Evolutionary conservation across 2,329 filamentous ascomycete genomes (phyloP).

Genomic region (Blumeria graminis): DNA sequence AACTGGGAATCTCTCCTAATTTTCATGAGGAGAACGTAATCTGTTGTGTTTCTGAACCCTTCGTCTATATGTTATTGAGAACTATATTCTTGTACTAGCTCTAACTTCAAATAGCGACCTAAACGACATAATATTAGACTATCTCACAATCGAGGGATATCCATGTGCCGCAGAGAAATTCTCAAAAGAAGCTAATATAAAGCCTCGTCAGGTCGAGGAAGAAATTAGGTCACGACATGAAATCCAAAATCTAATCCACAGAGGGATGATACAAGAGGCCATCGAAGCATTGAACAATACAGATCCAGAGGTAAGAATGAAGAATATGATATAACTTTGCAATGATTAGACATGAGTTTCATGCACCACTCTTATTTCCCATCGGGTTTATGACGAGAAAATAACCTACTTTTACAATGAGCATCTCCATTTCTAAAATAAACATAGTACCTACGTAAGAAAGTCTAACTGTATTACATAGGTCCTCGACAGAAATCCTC

Average conservation of each 20-base stretch:
- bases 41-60: conserved; percentile 50
- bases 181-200: conserved; percentile 75
- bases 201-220: conserved; percentile 43
- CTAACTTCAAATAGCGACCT: conserved; percentile 43
- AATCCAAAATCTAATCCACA: conserved; percentile 67
- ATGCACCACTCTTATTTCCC: conserved; percentile 99
- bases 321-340: conserved; percentile 16
- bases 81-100: neutral
- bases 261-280: conserved; percentile 62
- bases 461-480: conserved; percentile 17
- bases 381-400: conserved; percentile 74
- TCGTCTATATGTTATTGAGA: neutral
- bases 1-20: conserved; percentile 99
- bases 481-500: conserved; percentile 67
- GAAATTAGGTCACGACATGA: conserved; percentile 56
- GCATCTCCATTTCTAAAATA: conserved; percentile 5
- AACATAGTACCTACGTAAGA: neutral
- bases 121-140: conserved; percentile 87
- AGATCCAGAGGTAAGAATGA: conserved; percentile 56
- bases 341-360: conserved; percentile 90
- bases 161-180: conserved; percentile 82
- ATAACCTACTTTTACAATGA: conserved; percentile 27
- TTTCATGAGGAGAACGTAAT: conserved; percentile 62
- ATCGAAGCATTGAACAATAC: conserved; percentile 75
- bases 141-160: conserved; percentile 88